Evolutionary conservation across 345 rosid genomes (phyloP), one percentile per base, ranked within the genome.

Genomic region (Limnanthes douglasii): DNA sequence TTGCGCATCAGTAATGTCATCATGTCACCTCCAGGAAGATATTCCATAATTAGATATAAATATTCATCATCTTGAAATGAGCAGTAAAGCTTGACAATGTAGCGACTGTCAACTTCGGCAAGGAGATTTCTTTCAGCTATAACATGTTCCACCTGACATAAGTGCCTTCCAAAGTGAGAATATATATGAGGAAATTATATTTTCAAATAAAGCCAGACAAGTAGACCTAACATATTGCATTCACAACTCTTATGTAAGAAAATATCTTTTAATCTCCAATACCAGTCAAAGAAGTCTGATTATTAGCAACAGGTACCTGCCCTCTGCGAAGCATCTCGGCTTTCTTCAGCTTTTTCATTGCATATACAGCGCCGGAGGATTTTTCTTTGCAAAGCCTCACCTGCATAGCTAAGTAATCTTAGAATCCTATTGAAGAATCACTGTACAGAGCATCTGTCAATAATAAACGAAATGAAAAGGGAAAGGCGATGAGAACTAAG

Each of bases 11-110:
- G 61, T 21, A 74, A 57, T 12, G 78, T 70, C 78, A 74, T 74
- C 83, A 74, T 70, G 56, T 74, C 83, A 56, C 83, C 83, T 57
- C 83, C 83, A 50, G 83, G 83, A 38, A 73, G 69, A 49, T 73
- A 73, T 43, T 73, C 83, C 83, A 73, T 73, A 38, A 73, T 62
- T 24, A 73, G 78, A 50, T 73, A 73, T 31, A 73, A 50, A 58
- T 60, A 67, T 15, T 73, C 74, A 31, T 73, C 83, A 57, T 73
- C 83, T 48, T 73, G 83, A 66, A 73, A 73, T 14, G 83, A 73
- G 49, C 72, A 74, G 45, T 69, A 67, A 15, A 74, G 65, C 51
- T 70, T 74, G 42, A 74, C 83, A 31, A 74, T 74, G 56, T 60
- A 74, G 42, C 68, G 66, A 62, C 83, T 74, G 52, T 70, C 83